phyloP scores from a whole-genome alignment of 2,329 filamentous ascomycete species.

The Sporothrix euskadiensis region DNA sequence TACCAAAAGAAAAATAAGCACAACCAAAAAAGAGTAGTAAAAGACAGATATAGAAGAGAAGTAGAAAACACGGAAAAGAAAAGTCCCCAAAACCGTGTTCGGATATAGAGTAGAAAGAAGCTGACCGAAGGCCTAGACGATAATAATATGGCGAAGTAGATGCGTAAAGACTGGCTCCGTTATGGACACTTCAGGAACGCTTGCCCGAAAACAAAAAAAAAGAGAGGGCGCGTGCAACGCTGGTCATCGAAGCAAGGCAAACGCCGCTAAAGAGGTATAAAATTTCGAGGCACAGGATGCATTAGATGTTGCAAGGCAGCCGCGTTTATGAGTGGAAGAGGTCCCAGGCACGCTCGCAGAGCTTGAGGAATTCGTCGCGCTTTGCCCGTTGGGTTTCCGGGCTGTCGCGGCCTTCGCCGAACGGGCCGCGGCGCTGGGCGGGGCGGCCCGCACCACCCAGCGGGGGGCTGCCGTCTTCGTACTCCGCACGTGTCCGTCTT shows the following conservation, averaged over 20 bases:
- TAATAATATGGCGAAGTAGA: not conserved
- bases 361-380: constrained; percentile 84
- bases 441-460: constrained; percentile 69
- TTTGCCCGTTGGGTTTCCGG: constrained; percentile 81
- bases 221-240: not conserved
- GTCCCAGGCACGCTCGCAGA: constrained; percentile 93
- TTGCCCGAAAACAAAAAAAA: constrained; percentile 1
- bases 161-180: not conserved
- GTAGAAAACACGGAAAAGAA: not conserved
- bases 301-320: not conserved
- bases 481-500: constrained; percentile 81
- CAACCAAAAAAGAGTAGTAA: constrained; percentile 10
- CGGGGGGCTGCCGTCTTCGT: constrained; percentile 87
- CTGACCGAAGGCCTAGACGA: not conserved
- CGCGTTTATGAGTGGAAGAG: constrained; percentile 79
- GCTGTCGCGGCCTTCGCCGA: constrained; percentile 78
- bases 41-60: constrained; percentile 21
- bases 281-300: constrained; percentile 18
- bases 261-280: constrained; percentile 7
- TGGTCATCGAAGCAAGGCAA: constrained; percentile 2
- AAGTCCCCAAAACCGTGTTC: constrained; percentile 12
- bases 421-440: constrained; percentile 64
- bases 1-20: not conserved
- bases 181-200: not conserved
- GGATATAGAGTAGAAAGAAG: constrained; percentile 15